phyloP scores from a whole-genome alignment of 106 monocot species.

The Apostasia shenzhenica region DNA sequence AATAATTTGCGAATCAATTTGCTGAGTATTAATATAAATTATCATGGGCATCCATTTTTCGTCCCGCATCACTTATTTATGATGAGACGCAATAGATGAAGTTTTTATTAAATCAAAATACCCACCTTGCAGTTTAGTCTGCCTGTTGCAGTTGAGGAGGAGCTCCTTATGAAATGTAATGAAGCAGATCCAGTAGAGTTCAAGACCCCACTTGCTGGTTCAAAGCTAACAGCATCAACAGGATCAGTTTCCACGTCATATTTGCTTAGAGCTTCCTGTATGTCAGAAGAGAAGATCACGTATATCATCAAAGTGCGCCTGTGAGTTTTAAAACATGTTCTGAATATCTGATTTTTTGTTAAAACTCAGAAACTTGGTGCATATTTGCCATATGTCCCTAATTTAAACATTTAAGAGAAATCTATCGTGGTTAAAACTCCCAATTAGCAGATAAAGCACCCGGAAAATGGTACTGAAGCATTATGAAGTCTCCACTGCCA shows the following conservation, averaged over 20 bases:
- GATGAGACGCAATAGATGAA: neutral
- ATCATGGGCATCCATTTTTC: no score
- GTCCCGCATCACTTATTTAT: neutral
- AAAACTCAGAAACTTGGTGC: neutral
- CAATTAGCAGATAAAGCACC: no score
- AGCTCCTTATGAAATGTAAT: constrained; percentile 61
- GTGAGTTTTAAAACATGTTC: neutral
- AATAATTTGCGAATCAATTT: neutral
- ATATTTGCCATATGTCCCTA: no score
- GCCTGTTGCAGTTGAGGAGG: constrained; percentile 37
- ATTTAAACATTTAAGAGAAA: no score
- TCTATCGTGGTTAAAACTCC: no score
- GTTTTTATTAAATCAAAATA: constrained; percentile 9
- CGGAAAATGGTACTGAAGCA: no score
- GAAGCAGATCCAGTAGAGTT: constrained; percentile 43
- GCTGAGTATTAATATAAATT: no score
- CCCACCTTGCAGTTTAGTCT: constrained; percentile 92
- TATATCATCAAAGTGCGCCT: neutral
- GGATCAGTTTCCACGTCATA: constrained; percentile 70
- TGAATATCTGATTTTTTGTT: neutral
- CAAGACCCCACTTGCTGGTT: constrained; percentile 58
- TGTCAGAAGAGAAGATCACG: constrained; percentile 5
- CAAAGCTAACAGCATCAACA: constrained; percentile 48
- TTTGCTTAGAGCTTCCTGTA: constrained; percentile 88
- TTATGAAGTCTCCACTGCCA: neutral